Evolutionary conservation across 352 stramenopile species (phyloP).

Genomic region (Blastocystis sp.): DNA sequence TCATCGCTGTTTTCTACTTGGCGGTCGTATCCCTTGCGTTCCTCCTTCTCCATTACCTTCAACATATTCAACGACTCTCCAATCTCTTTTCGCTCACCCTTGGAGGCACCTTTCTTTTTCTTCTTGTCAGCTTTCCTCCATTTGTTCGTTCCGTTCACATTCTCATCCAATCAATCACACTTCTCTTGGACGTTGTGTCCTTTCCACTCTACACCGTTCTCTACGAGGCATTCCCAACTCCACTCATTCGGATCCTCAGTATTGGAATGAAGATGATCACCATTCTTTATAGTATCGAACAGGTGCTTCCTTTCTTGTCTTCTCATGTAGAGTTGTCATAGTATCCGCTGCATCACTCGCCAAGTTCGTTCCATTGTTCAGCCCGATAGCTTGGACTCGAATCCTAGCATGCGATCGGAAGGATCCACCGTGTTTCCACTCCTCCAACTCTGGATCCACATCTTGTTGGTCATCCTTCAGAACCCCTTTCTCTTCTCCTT

Average conservation of each 20-base stretch:
- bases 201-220: conserved; percentile 15
- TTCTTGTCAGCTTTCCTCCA: neutral
- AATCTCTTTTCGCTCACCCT: neutral
- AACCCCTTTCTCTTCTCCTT: neutral
- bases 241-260: neutral
- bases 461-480: neutral
- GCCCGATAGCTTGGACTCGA: neutral
- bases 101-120: neutral
- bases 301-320: neutral
- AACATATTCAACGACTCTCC: neutral
- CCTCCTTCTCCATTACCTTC: neutral
- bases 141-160: neutral
- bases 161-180: neutral
- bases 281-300: neutral
- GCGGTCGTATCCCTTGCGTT: conserved; percentile 7
- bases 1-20: neutral
- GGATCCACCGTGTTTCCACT: neutral
- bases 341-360: neutral
- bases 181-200: neutral
- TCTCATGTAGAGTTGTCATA: neutral
- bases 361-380: neutral
- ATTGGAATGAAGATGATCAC: neutral
- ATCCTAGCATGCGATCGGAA: neutral
- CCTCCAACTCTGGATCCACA: neutral
- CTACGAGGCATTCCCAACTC: neutral